These are phyloP conservation scores for Dactylellina drechsleri DNA, from an alignment of 2,329 filamentous ascomycete genomes.

Conservation along the genomic window DNA sequence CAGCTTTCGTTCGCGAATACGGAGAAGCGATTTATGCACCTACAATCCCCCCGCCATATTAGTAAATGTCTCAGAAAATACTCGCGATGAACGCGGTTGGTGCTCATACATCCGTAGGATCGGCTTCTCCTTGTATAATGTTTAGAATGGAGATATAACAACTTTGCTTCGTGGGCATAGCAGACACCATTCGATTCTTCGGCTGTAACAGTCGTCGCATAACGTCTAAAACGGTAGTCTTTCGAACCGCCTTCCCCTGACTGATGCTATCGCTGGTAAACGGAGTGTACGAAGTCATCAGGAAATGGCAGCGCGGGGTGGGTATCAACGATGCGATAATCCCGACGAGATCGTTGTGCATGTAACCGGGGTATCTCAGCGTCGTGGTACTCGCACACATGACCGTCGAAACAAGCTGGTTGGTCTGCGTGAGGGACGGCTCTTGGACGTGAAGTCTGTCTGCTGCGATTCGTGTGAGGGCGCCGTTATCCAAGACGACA, in stretches of 20 bases:
- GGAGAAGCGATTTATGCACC: conserved; percentile 95
- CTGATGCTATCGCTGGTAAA: conserved; percentile 97
- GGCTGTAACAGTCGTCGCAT: conserved; percentile 95
- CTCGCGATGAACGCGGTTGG: neutral
- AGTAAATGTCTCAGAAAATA: conserved; percentile 10
- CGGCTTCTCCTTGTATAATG: conserved; percentile 98
- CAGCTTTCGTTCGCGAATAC: conserved; percentile 90
- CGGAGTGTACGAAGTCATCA: conserved; percentile 97
- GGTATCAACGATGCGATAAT: conserved; percentile 96
- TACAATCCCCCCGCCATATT: conserved; percentile 56
- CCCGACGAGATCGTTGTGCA: conserved; percentile 99
- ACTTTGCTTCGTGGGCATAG: conserved; percentile 92
- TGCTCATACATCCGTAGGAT: conserved; percentile 80
- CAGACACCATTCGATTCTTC: conserved; percentile 99
- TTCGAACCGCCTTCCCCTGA: conserved; percentile 95
- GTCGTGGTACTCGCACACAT: conserved; percentile 99
- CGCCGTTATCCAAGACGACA: conserved; percentile 95
- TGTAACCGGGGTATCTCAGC: conserved; percentile 95
- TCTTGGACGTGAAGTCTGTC: conserved; percentile 94
- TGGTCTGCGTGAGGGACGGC: conserved; percentile 96
- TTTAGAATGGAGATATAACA: conserved; percentile 99
- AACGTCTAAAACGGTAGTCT: conserved; percentile 96
- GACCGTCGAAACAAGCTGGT: conserved; percentile 95
- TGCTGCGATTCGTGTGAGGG: conserved; percentile 89
- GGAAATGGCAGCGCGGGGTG: conserved; percentile 94